Percentiles rank a stretch among this genome's conserved stretches.
Evolutionary conservation across 2,329 filamentous ascomycete genomes (phyloP).

Genomic region (Microascus cirrosus): DNA sequence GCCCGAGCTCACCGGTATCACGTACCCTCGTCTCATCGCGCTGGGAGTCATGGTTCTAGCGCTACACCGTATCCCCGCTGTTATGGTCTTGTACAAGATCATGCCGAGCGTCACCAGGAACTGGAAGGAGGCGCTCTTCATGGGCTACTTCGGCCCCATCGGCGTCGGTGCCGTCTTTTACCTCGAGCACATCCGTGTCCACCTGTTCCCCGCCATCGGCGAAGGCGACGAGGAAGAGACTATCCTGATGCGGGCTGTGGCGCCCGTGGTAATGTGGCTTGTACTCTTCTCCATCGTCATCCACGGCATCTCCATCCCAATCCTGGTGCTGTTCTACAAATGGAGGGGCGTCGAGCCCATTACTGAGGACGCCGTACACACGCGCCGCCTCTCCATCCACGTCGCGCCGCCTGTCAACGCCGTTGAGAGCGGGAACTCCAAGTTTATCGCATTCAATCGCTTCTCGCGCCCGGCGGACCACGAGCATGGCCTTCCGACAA

Average conservation of each 20-base stretch:
- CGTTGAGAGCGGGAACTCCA: slow-evolving; percentile 20
- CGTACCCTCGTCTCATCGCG: slow-evolving; percentile 32
- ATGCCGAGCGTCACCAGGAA: slow-evolving; percentile 39
- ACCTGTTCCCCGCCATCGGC: slow-evolving; percentile 25
- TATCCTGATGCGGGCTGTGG: slow-evolving; percentile 22
- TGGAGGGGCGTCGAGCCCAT: slow-evolving; percentile 27
- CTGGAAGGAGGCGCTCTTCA: slow-evolving; percentile 48
- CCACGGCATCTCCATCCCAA: slow-evolving; percentile 35
- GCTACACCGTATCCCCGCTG: slow-evolving; percentile 45
- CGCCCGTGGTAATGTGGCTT: slow-evolving; percentile 28
- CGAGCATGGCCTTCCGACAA: not conserved
- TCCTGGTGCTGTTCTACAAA: slow-evolving; percentile 25
- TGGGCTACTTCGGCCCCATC: slow-evolving; percentile 65
- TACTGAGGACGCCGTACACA: slow-evolving; percentile 26
- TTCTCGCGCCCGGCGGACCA: slow-evolving; percentile 27
- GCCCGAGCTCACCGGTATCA: slow-evolving; percentile 39
- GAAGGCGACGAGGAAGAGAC: slow-evolving; percentile 21
- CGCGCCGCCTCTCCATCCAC: slow-evolving; percentile 23
- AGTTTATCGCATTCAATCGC: slow-evolving; percentile 35
- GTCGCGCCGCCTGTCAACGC: slow-evolving; percentile 27
- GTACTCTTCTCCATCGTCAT: slow-evolving; percentile 30
- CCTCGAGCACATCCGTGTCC: slow-evolving; percentile 33
- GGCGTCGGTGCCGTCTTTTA: slow-evolving; percentile 71
- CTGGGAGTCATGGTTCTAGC: slow-evolving; percentile 40
- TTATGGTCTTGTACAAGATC: slow-evolving; percentile 40